Evolutionary conservation across 169 alveolate genomes (phyloP), one percentile per base, ranked within the genome.

Genomic region (Sarcocystis neurona): DNA sequence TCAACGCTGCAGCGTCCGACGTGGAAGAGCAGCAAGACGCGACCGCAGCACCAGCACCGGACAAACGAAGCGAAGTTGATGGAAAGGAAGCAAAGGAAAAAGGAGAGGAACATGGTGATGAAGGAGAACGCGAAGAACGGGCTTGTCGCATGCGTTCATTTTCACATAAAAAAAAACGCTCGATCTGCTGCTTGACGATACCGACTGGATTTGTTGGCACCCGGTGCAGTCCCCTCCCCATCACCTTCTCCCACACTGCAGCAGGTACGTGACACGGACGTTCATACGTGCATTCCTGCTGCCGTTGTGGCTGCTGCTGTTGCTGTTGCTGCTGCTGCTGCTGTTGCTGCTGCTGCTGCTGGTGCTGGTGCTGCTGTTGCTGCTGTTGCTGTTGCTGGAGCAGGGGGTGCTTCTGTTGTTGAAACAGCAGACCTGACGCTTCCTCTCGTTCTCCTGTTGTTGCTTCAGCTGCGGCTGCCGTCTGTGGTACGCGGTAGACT

Each of bases 131-230:
- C n/a, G n/a, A n/a, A n/a, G n/a, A n/a, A n/a, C n/a, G 27, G 8
- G 8, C 56, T 15, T 32, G 18, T 1, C n/a, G 34, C 39, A 63
- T 39, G 34, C 46, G 18, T 23, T 72, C 56, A 37, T 72, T 72
- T 44, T 72, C 82, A n/a, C 46, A 10, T 32, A 72, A 41, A 23
- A 72, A 72, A 72, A 72, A 66, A 10, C 27, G 23, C 6, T 85
- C 90, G 39, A 85, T 66, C 3, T n/a, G 56, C 48, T 30, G 27
- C 85, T 66, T 85, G 58, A 85, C 43, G 18, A 88, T 88, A 23
- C 92, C 92, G 4, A 88, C 30, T 8, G 92, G 92, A 48, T 77
- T 60, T 27, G 18, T 48, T 6, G 89, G 82, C 50, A 32, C 15
- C 23, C 15, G 44, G 89, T 88, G 84, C 48, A 79, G 74, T 15